Evolutionary conservation across 352 stramenopile genomes (phyloP), one percentile per base, ranked within the genome.

Genomic region (Pythium myriotylum): DNA sequence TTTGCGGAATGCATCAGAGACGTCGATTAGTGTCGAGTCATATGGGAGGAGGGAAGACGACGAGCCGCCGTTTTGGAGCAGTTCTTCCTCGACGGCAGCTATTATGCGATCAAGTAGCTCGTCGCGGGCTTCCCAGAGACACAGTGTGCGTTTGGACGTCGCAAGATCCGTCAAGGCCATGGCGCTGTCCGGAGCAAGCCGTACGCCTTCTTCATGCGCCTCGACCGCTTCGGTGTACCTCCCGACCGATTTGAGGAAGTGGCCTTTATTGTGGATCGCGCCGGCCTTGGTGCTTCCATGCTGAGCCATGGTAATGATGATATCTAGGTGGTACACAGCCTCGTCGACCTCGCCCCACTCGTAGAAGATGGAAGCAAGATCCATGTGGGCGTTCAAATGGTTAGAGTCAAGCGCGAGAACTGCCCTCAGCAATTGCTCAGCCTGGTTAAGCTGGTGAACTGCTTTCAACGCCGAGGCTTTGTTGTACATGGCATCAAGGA

Each of bases 201-300:
- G 43, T 6, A 91, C 39, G 13, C 77, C 81, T 17, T 79, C 54
- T 14, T 79, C 39, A 41, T 87, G 80, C 7, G 73, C 58, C 12
- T 54, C 12, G 1, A 95, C 54, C 7, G 87, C 84, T 0, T 67
- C 57, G 10, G 67, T 47, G 1, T 81, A 52, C 13, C 69, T 42
- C 1, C 76, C 76, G 2, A 55, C 60, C 33, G 88, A 77, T 19
- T 81, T 86, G 14, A 92, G 61, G 45, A 92, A 92, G 9, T 85
- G 59, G 0, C 73, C 86, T 58, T 91, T 94, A 68, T 95, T 95
- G 69, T 85, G 71, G 20, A 92, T 62, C 4, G 76, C 81, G 0
- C 64, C 57, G 12, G 79, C 22, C 16, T 72, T 63, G 13, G 63
- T 47, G 0, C 26, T 9, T 0, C 23, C 46, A 2, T 58, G 70